phyloP scores from a whole-genome alignment of 352 stramenopile species.

The Phytophthora cactorum region DNA sequence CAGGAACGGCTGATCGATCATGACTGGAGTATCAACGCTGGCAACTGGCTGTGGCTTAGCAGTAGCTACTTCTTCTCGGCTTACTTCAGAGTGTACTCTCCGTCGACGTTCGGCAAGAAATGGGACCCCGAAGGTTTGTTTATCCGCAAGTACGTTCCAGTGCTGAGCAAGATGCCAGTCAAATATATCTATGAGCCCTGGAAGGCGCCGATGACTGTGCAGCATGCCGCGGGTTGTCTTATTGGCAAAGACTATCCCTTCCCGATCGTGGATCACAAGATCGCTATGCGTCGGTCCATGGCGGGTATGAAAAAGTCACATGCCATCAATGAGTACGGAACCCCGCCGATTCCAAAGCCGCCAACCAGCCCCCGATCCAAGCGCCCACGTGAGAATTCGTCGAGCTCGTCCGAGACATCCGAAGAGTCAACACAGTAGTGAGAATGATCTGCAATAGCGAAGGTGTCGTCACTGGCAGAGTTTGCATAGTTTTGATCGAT shows the following conservation, averaged over 20 bases:
- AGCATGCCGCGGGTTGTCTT: constrained; percentile 83
- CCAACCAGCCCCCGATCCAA: constrained; percentile 37
- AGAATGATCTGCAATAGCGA: neutral
- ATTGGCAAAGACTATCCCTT: constrained; percentile 95
- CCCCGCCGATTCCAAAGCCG: constrained; percentile 16
- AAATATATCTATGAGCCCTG: constrained; percentile 99
- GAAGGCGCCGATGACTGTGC: constrained; percentile 93
- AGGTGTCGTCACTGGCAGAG: constrained; percentile 10
- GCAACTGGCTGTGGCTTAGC: constrained; percentile 98
- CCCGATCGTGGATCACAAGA: constrained; percentile 95
- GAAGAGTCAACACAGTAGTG: constrained; percentile 35
- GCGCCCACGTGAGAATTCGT: constrained; percentile 43
- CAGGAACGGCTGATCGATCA: constrained; percentile 96
- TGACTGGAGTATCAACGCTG: constrained; percentile 97
- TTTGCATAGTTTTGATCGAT: constrained; percentile 13
- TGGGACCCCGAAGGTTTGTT: constrained; percentile 94
- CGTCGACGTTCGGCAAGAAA: constrained; percentile 95
- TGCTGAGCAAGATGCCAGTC: constrained; percentile 89
- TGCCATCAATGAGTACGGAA: constrained; percentile 46
- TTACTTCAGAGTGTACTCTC: constrained; percentile 98
- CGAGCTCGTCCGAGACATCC: constrained; percentile 38
- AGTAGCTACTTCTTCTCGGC: constrained; percentile 96
- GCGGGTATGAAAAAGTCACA: constrained; percentile 92
- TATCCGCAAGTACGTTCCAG: constrained; percentile 94
- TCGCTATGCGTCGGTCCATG: constrained; percentile 91